A percentile compares a stretch with the other conserved stretches of the same genome.
These are phyloP conservation scores for Leucosporidium creatinivorum DNA, from an alignment of 768 basidiomycete genomes.

Conservation along the genomic window DNA sequence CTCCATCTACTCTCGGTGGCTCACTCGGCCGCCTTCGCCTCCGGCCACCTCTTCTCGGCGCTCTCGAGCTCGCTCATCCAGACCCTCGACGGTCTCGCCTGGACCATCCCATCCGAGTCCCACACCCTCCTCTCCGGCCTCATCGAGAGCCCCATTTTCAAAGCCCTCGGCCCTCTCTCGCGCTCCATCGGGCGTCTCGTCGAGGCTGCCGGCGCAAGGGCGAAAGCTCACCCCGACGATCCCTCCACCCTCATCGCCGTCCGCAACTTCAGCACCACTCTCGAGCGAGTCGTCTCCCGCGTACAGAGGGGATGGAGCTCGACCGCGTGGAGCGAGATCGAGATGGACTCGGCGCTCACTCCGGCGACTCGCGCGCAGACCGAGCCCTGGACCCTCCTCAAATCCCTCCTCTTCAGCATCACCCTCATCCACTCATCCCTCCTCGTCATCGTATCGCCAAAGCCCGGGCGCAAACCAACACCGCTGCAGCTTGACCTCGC, in stretches of 20 bases:
- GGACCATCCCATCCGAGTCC: conserved; percentile 21
- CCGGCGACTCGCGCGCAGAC: conserved; percentile 13
- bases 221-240: not conserved
- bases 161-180: conserved; percentile 27
- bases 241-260: not conserved
- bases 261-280: not conserved
- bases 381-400: conserved; percentile 33
- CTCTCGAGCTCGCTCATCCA: conserved; percentile 17
- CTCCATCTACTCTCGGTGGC: conserved; percentile 11
- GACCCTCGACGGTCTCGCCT: conserved; percentile 10
- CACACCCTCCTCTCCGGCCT: conserved; percentile 11
- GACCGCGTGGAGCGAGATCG: conserved; percentile 24
- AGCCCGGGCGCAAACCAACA: not conserved
- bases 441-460: conserved; percentile 22
- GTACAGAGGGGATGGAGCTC: conserved; percentile 23
- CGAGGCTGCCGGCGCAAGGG: conserved; percentile 16
- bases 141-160: conserved; percentile 2
- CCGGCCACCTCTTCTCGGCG: conserved; percentile 22
- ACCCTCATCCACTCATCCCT: conserved; percentile 34
- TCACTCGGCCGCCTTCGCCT: conserved; percentile 18
- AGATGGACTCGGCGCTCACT: conserved; percentile 11
- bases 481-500: conserved; percentile 46
- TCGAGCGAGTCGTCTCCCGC: not conserved
- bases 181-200: conserved; percentile 28
- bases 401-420: conserved; percentile 33